Conservation (phyloP, 2,329 filamentous ascomycete species). For the Pseudopithomyces chartarum region DNA sequence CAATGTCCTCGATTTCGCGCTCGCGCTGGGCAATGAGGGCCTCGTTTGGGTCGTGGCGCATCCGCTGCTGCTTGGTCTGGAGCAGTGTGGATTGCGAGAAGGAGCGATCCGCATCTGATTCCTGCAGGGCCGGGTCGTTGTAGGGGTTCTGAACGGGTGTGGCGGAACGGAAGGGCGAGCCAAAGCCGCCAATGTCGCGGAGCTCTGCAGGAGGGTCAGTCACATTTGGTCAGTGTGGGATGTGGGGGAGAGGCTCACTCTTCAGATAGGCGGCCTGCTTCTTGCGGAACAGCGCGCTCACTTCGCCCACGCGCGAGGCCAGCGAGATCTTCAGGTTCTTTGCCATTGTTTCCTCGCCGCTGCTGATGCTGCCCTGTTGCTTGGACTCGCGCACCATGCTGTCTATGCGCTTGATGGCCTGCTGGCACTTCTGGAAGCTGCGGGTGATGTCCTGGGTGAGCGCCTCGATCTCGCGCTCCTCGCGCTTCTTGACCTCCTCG, state of each 20-base stretch:
- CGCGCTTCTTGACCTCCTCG: conserved; percentile 82
- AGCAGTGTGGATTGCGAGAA: conserved; percentile 90
- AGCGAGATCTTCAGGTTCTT: conserved; percentile 93
- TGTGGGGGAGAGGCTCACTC: conserved; percentile 62
- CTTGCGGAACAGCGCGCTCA: conserved; percentile 90
- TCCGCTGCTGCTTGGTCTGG: conserved; percentile 69
- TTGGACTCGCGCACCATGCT: conserved; percentile 82
- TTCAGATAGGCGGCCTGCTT: conserved; percentile 97
- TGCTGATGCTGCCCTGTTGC: conserved; percentile 71
- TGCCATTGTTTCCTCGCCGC: conserved; percentile 92
- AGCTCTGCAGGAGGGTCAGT: conserved; percentile 42
- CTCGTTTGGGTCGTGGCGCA: conserved; percentile 71
- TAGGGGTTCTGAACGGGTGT: conserved; percentile 65
- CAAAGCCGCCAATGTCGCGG: conserved; percentile 53
- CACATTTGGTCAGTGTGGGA: not conserved
- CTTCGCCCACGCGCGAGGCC: conserved; percentile 85
- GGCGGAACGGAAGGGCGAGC: conserved; percentile 52
- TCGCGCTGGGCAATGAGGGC: conserved; percentile 87
- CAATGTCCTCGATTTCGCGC: conserved; percentile 96
- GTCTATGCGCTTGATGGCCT: conserved; percentile 85
- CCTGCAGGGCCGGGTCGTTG: conserved; percentile 79
- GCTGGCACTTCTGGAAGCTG: conserved; percentile 87
- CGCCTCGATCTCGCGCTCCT: conserved; percentile 88
- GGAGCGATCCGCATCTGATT: conserved; percentile 90
- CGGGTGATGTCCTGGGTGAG: conserved; percentile 90